These are phyloP conservation scores for Neofusicoccum kwambonambiense DNA, from an alignment of 2,329 filamentous ascomycete species.

Conservation along the genomic window DNA sequence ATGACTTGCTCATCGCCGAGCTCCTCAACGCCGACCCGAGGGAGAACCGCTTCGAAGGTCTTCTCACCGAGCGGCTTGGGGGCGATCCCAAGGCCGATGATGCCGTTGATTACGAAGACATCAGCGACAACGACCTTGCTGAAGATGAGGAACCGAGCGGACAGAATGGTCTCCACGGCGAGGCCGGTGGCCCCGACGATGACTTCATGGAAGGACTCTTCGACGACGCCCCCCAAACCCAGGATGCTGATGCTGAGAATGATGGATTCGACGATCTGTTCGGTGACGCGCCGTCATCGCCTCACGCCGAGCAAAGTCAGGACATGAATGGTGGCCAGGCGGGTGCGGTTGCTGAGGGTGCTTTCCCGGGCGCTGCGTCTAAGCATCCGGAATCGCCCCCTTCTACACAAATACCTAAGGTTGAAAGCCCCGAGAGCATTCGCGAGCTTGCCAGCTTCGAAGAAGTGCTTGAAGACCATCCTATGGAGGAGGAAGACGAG, in stretches of 20 bases:
- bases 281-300: slow-evolving; percentile 53
- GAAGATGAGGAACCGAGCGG: slow-evolving; percentile 59
- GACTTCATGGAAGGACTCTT: slow-evolving; percentile 27
- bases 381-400: background rate
- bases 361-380: background rate
- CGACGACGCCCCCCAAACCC: slow-evolving; percentile 19
- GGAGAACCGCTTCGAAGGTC: slow-evolving; percentile 27
- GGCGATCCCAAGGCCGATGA: slow-evolving; percentile 81
- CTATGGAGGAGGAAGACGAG: slow-evolving; percentile 30
- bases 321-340: background rate
- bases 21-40: slow-evolving; percentile 26
- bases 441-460: slow-evolving; percentile 7
- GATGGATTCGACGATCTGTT: slow-evolving; percentile 63
- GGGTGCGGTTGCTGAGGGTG: background rate
- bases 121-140: slow-evolving; percentile 86
- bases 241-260: slow-evolving; percentile 9
- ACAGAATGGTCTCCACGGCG: slow-evolving; percentile 24
- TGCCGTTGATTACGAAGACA: slow-evolving; percentile 86
- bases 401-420: background rate
- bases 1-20: slow-evolving; percentile 29
- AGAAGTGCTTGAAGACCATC: background rate
- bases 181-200: slow-evolving; percentile 29
- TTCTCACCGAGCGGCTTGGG: slow-evolving; percentile 38
- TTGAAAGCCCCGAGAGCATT: slow-evolving; percentile 13
- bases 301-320: background rate